Evolutionary conservation across 345 rosid species (phyloP).

Genomic region (Eucalyptus cloeziana): DNA sequence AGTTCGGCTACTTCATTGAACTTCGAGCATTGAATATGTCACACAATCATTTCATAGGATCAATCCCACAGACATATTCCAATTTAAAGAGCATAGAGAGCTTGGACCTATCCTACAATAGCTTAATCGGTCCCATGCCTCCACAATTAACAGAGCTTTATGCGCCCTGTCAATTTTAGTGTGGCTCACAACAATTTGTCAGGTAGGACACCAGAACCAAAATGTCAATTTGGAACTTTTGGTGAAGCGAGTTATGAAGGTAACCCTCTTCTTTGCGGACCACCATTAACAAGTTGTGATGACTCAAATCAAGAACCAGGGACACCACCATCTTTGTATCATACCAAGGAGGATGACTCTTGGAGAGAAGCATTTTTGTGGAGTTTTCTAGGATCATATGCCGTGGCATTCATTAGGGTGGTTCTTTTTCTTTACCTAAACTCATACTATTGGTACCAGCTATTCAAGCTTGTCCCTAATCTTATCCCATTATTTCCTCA

Average conservation of each 20-base stretch:
- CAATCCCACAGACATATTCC: background rate
- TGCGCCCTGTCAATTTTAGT: background rate
- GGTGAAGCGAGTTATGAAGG: background rate
- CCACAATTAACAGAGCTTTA: background rate
- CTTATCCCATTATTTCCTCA: background rate
- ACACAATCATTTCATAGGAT: background rate
- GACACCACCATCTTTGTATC: background rate
- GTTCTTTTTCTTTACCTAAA: background rate
- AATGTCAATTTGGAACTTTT: background rate
- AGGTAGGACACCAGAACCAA: background rate
- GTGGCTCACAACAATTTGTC: constrained; percentile 6
- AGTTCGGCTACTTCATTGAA: background rate
- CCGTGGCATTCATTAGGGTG: background rate
- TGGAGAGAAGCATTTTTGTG: background rate
- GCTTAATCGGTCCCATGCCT: background rate
- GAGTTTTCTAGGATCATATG: background rate
- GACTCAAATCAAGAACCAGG: background rate
- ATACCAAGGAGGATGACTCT: background rate
- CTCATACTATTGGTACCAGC: background rate
- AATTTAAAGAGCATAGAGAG: background rate
- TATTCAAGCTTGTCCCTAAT: background rate
- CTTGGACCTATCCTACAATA: background rate
- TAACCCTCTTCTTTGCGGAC: background rate
- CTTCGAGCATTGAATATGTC: background rate
- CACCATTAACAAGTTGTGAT: background rate